Base-by-base conservation (phyloP, 2,329 filamentous ascomycete species). In the Orbilia brochopaga region DNA sequence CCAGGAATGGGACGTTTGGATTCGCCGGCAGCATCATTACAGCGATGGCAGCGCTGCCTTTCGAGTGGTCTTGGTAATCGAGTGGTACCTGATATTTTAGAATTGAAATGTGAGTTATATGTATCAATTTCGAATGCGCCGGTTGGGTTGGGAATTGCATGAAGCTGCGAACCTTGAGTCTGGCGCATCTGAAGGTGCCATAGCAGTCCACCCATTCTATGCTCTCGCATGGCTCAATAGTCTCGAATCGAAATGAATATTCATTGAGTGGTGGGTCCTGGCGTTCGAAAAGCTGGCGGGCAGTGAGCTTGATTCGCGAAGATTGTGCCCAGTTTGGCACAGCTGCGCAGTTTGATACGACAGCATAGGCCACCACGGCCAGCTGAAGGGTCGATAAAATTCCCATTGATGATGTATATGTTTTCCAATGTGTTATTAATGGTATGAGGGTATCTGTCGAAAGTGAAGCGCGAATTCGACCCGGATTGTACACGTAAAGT, bases 131-230 rank as follows among this genome's bases (percentile, higher is more conserved):
- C 17, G 23, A 6, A 23, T 21, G 48, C 3, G 27, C 3, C 4
- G 8, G 8, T 3, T 32, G 3, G 8, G 27, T 8, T 4, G 8
- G 17, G 2, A 23, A 13, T 17, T 11, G 32, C 11, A n/a, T 11
- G 2, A 6, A 11, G 17, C n/a, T 27, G 30, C 64, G n/a, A 42
- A 69, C 65, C 65, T 69, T 69, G 46, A 69, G 65, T 19, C 65
- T 62, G 3, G 65, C 44, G 46, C 65, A 69, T 46, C 58, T 62
- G 58, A 69, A 62, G 7, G 19, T 32, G n/a, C 52, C 57, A 21
- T 69, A 69, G 27, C 65, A 69, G 61, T 57, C 35, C n/a, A 58
- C 65, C 65, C 65, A 69, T 62, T 69, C 57, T 7, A 69, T 24
- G 5, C 50, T 52, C 7, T 53, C 55, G 30, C 51, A 69, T 32